A percentile compares a stretch with the other conserved stretches of the same genome.
These are phyloP conservation scores for Schizopora paradoxa DNA, from an alignment of 1,284 basidiomycete genomes.

Conservation along the genomic window DNA sequence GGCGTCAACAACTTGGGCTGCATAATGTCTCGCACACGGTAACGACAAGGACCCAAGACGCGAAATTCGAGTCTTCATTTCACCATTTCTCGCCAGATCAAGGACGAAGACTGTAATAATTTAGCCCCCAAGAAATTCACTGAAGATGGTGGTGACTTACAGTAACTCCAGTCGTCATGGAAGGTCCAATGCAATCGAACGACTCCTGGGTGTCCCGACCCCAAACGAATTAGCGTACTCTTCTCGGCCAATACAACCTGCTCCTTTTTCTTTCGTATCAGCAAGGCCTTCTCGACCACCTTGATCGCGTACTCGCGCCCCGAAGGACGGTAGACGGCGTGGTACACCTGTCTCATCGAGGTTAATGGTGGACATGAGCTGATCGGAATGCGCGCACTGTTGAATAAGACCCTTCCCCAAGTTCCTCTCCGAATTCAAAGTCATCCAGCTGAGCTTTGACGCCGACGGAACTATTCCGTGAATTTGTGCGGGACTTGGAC, in stretches of 20 bases:
- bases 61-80: slow-evolving; percentile 77
- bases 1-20: slow-evolving; percentile 85
- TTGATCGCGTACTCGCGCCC: slow-evolving; percentile 71
- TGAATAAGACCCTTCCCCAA: slow-evolving; percentile 81
- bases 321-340: slow-evolving; percentile 48
- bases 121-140: slow-evolving; percentile 15
- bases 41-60: slow-evolving; percentile 79
- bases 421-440: slow-evolving; percentile 62
- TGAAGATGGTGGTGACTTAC: slow-evolving; percentile 41
- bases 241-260: slow-evolving; percentile 62
- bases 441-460: slow-evolving; percentile 48
- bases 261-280: slow-evolving; percentile 62
- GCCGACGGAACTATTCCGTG: slow-evolving; percentile 43
- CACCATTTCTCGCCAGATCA: slow-evolving; percentile 86
- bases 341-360: slow-evolving; percentile 51
- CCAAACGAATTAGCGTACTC: slow-evolving; percentile 49
- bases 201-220: slow-evolving; percentile 75
- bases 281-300: slow-evolving; percentile 70
- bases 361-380: too few relatives aligned
- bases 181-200: slow-evolving; percentile 80
- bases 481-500: slow-evolving; percentile 31
- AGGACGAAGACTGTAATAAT: slow-evolving; percentile 77
- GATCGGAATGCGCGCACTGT: slow-evolving; percentile 56
- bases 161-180: slow-evolving; percentile 79
- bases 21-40: slow-evolving; percentile 72